A percentile compares a stretch with the other conserved stretches of the same genome.
Evolutionary conservation across 805 yeast species (phyloP).

Genomic region (Deakozyma indianensis): DNA sequence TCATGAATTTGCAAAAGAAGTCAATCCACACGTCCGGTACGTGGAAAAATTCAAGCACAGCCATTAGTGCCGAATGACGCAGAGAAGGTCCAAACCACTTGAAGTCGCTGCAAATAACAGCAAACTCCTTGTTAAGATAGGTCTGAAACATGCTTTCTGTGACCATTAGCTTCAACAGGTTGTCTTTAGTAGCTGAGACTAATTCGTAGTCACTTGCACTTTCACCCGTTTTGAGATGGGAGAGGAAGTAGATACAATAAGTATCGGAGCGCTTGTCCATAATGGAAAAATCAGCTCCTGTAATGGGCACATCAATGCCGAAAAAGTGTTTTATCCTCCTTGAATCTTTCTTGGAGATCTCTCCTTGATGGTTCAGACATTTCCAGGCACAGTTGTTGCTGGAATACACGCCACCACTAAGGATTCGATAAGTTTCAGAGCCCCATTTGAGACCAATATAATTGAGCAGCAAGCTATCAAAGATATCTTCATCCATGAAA

Average conservation of each 20-base stretch:
- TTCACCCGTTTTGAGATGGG: not conserved
- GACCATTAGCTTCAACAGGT: not conserved
- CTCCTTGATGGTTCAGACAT: not conserved
- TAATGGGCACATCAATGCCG: not conserved
- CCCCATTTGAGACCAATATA: constrained; percentile 1
- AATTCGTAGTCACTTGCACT: not conserved
- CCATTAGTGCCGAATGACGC: not conserved
- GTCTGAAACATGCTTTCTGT: not conserved
- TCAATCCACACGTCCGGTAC: constrained; percentile 1
- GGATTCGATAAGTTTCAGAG: not conserved
- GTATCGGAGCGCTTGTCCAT: not conserved
- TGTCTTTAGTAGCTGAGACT: not conserved
- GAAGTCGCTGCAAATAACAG: constrained; percentile 3
- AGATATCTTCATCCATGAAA: not conserved
- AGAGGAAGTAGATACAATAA: not conserved
- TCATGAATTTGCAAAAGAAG: not conserved
- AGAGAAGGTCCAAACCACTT: constrained; percentile 5
- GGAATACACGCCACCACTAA: not conserved
- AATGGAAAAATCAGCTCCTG: not conserved
- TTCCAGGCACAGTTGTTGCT: not conserved
- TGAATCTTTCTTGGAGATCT: not conserved
- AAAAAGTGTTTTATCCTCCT: not conserved
- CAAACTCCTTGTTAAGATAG: not conserved
- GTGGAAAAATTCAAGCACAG: not conserved
- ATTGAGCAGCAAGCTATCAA: not conserved